These are phyloP conservation scores for Podaxis sp. DNA, from an alignment of 768 basidiomycete species.

Conservation along the genomic window DNA sequence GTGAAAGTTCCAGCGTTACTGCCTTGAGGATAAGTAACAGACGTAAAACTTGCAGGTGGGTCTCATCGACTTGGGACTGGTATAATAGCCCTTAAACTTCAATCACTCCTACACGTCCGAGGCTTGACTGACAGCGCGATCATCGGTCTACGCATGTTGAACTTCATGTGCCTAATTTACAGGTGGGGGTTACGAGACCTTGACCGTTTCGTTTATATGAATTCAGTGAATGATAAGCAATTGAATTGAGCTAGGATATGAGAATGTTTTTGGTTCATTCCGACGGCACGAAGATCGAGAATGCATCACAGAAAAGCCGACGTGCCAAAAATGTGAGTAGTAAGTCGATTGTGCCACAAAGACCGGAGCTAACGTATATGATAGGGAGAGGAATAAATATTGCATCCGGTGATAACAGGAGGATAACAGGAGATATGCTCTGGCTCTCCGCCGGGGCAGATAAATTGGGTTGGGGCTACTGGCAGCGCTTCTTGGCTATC, in stretches of 20 bases:
- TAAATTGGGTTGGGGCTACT: neutral
- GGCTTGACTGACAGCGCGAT: no score
- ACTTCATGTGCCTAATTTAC: no score
- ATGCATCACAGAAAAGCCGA: neutral
- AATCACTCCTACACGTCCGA: neutral
- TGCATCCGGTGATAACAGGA: neutral
- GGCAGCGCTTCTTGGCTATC: neutral
- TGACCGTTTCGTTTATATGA: no score
- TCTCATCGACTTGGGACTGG: neutral
- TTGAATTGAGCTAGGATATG: no score
- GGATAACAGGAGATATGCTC: neutral
- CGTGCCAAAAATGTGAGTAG: neutral
- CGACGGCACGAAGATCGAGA: no score
- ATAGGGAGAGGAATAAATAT: neutral
- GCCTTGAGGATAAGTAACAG: neutral
- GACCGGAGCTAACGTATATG: neutral
- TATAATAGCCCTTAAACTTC: neutral
- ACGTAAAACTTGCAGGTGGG: neutral
- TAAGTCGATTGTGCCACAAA: neutral
- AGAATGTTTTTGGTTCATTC: no score
- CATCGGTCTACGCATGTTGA: no score
- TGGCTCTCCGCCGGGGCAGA: neutral
- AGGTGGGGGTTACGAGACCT: no score
- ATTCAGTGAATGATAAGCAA: no score
- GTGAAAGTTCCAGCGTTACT: neutral